These are phyloP conservation scores for Conringia planisiliqua DNA, from an alignment of 345 rosid species.

Conservation along the genomic window DNA sequence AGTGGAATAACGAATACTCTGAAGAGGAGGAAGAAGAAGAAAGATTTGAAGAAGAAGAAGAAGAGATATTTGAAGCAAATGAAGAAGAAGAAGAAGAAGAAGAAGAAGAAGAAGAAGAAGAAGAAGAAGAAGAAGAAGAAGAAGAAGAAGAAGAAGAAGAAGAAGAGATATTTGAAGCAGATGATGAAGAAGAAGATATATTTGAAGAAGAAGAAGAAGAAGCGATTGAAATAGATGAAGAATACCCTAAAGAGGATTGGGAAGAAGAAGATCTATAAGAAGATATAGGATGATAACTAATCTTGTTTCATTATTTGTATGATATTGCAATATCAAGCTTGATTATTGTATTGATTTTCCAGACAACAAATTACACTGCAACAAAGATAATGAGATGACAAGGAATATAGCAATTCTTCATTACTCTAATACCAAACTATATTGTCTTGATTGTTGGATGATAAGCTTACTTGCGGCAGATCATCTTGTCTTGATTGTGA, in stretches of 20 bases:
- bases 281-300: background rate
- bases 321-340: too few species aligned
- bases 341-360: background rate
- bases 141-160: too few species aligned
- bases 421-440: too few species aligned
- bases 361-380: too few species aligned
- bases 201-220: background rate
- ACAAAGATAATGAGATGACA: too few species aligned
- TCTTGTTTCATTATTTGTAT: background rate
- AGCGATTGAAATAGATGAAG: slow-evolving; percentile 9
- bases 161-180: too few species aligned
- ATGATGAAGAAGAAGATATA: background rate
- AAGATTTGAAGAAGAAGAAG: background rate
- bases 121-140: background rate
- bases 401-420: too few species aligned
- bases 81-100: background rate
- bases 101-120: background rate
- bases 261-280: background rate
- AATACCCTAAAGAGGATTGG: slow-evolving; percentile 2
- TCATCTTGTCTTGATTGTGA: background rate
- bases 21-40: background rate
- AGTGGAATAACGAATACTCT: background rate
- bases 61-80: background rate
- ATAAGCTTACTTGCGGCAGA: background rate
- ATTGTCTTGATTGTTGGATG: background rate